phyloP scores from a whole-genome alignment of 116 monocot genomes.

The Iris pallida region DNA sequence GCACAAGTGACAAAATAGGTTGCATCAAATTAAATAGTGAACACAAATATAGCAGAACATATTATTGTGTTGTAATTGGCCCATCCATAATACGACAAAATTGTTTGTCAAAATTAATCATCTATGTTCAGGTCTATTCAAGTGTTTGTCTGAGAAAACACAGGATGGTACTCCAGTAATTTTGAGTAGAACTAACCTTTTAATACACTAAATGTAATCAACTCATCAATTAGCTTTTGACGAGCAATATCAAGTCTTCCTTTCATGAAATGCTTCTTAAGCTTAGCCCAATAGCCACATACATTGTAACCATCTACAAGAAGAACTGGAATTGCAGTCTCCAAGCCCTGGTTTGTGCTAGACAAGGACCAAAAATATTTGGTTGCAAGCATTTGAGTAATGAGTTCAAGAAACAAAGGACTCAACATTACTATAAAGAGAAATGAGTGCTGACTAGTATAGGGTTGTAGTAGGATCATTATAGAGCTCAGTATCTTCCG shows the following conservation, averaged over 20 bases:
- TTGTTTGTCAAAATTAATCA: no score
- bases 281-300: constrained; percentile 90
- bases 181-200: constrained; percentile 49
- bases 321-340: constrained; percentile 67
- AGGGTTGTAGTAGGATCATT: constrained; percentile 60
- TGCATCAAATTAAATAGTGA: not conserved
- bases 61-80: no score
- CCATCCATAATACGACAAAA: no score
- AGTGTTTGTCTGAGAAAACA: no score
- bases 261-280: constrained; percentile 88
- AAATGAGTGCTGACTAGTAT: constrained; percentile 57
- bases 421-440: constrained; percentile 14
- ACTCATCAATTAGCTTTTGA: constrained; percentile 81
- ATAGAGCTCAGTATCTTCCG: constrained; percentile 64
- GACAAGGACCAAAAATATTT: constrained; percentile 29
- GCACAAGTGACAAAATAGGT: constrained; percentile 8
- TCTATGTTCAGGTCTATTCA: no score
- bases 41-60: no score
- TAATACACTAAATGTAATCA: constrained; percentile 72
- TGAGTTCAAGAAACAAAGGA: not conserved
- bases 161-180: no score
- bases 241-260: constrained; percentile 84
- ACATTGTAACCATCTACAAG: constrained; percentile 98
- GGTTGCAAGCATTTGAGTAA: constrained; percentile 11
- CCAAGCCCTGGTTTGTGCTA: constrained; percentile 74